Base-by-base conservation (phyloP, 345 rosid genomes). In the Arabis hirsuta region DNA sequence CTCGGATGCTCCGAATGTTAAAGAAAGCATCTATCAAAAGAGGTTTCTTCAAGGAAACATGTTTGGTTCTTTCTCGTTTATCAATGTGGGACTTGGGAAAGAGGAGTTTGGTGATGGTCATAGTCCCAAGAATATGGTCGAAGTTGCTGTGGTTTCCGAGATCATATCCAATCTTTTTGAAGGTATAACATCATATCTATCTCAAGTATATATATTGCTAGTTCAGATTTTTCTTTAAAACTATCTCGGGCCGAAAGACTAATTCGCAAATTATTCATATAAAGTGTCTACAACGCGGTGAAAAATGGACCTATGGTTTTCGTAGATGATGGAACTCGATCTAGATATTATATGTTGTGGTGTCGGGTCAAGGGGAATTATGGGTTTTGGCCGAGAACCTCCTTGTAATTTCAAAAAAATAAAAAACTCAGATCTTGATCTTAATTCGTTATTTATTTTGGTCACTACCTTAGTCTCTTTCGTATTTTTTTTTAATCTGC, bases 1-100 rank as follows among this genome's bases (percentile, higher is more conserved):
- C 43, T n/a, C 61, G 4, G 85, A 89, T 45, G 85, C 83, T 32
- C 29, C 72, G 0, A 70, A 39, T 67, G 91, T 87, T 54, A 73
- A 46, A 68, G 41, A 65, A 5, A 44, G 38, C 7, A 57, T 11
- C 27, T 84, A 81, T 48, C 47, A 69, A 14, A 65, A 65, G 24
- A 3, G 52, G 31, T 73, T 45, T 57, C 82, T 84, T 65, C 63
- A 11, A 6, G 84, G 84, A 12, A 43, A 44, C 26, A 80, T 84
- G 77, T 84, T 71, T 54, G 73, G 82, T 7, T 44, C 85, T 2
- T 78, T 78, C 63, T 78, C 84, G 2, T 84, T 82, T 32, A 82
- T 84, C 19, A 84, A 84, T 42, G 47, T 84, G 12, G 50, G 72
- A 14, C 4, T 5, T 54, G 81, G 81, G 24, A 43, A 46, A 58